These are phyloP conservation scores for Paraglomus brasilianum DNA, from an alignment of 192 early-diverging fungal species.

Conservation along the genomic window DNA sequence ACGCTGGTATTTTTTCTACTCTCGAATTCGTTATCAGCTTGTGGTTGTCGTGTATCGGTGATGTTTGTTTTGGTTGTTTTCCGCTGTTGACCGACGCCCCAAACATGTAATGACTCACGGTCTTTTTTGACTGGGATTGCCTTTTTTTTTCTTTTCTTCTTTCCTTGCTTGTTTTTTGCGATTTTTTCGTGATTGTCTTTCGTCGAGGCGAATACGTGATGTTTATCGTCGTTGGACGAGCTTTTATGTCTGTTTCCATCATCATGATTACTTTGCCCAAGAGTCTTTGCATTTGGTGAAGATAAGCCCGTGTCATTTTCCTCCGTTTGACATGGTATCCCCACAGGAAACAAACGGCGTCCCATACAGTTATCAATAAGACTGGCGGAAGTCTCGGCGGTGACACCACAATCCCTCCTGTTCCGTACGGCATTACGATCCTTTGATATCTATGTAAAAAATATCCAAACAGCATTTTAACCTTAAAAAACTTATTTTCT, in stretches of 20 bases:
- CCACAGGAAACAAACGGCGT: not conserved
- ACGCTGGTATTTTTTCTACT: not conserved
- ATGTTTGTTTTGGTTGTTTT: not conserved
- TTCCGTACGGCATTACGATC: not conserved
- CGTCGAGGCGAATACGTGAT: conserved; percentile 1
- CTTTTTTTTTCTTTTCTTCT: conserved; percentile 3
- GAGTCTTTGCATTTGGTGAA: not conserved
- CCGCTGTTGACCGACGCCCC: no score
- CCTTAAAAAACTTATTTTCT: no score
- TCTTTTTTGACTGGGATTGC: no score
- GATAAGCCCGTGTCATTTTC: conserved; percentile 5
- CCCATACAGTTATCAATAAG: not conserved
- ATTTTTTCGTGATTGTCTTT: not conserved
- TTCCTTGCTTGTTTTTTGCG: not conserved
- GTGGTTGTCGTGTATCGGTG: not conserved
- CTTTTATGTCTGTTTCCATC: not conserved
- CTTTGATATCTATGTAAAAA: conserved; percentile 12
- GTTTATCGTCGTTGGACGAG: not conserved
- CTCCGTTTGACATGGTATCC: not conserved
- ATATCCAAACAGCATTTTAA: no score
- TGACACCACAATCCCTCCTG: not conserved
- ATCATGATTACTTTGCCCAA: not conserved
- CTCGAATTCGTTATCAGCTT: not conserved
- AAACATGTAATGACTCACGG: no score
- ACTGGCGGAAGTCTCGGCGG: not conserved